A percentile compares a stretch with the other conserved stretches of the same genome.
Conservation (phyloP, 73 alveolate genomes). For the Breviolum minutum region DNA sequence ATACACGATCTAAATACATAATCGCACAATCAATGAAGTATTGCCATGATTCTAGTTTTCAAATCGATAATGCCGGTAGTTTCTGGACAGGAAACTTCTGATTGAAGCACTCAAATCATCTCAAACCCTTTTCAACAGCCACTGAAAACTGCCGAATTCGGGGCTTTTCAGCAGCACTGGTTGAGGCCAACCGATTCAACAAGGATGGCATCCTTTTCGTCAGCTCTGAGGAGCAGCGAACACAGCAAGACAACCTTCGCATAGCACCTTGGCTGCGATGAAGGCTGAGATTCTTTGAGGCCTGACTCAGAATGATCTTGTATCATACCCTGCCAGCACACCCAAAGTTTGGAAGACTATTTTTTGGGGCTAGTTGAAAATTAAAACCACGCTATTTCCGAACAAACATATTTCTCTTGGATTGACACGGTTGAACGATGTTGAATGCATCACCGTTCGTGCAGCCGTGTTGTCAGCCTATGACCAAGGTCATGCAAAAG, state of each 20-base stretch:
- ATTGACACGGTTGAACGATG: no score
- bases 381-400: no score
- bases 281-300: no score
- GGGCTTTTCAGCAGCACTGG: not conserved
- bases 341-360: not conserved
- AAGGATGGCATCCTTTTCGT: slow-evolving; percentile 64
- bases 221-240: slow-evolving; percentile 74
- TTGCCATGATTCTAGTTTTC: not conserved
- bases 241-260: slow-evolving; percentile 61
- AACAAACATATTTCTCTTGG: no score
- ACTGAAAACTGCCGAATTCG: no score
- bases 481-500: slow-evolving; percentile 58
- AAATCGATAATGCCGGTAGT: no score
- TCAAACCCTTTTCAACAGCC: no score
- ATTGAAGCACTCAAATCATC: no score
- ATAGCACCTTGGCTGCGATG: slow-evolving; percentile 16
- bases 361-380: not conserved
- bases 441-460: no score
- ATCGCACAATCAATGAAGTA: not conserved
- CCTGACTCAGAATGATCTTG: not conserved
- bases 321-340: not conserved
- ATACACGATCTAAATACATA: not conserved
- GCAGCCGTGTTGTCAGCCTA: not conserved
- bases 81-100: no score
- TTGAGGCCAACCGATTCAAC: slow-evolving; percentile 72